Conservation (phyloP, 1,284 basidiomycete genomes). For the Sanguinoderma infundibulare region DNA sequence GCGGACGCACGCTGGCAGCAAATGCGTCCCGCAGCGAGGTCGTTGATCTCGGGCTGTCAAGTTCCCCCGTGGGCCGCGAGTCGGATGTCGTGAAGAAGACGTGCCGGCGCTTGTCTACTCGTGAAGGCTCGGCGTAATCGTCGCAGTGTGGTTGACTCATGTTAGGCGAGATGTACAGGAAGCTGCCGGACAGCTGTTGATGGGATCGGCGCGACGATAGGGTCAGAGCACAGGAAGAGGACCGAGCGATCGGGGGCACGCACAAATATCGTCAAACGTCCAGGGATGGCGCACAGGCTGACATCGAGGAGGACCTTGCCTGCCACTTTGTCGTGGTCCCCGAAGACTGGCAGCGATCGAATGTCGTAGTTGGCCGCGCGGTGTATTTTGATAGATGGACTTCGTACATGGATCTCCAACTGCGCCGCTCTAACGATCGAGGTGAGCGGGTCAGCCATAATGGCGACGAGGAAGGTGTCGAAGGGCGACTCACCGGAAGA, state of each 20-base stretch:
- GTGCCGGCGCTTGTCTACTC: constrained; percentile 47
- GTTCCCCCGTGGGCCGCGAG: constrained; percentile 48
- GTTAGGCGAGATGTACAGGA: constrained; percentile 51
- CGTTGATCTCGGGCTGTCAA: constrained; percentile 42
- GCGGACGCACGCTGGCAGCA: constrained; percentile 40
- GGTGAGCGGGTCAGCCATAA: background rate
- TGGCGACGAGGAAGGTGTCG: background rate
- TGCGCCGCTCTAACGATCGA: constrained; percentile 49
- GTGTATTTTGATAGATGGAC: constrained; percentile 56
- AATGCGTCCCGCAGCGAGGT: constrained; percentile 57
- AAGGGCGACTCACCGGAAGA: constrained; percentile 34
- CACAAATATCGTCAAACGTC: constrained; percentile 63
- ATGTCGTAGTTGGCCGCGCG: constrained; percentile 40
- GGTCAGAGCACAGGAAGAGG: constrained; percentile 9
- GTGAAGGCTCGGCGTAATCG: constrained; percentile 29
- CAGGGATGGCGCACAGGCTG: constrained; percentile 47
- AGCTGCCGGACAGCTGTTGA: constrained; percentile 63
- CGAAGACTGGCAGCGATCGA: constrained; percentile 59
- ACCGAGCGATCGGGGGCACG: constrained; percentile 27
- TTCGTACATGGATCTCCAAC: constrained; percentile 63
- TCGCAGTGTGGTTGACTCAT: constrained; percentile 29
- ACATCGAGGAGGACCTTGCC: constrained; percentile 62
- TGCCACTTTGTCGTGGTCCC: constrained; percentile 59
- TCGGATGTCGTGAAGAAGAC: constrained; percentile 59
- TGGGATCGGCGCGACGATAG: background rate